Percentiles rank a stretch among this genome's conserved stretches.
Evolutionary conservation across 2,329 filamentous ascomycete genomes (phyloP).

Genomic region (Hypocrella siamensis): DNA sequence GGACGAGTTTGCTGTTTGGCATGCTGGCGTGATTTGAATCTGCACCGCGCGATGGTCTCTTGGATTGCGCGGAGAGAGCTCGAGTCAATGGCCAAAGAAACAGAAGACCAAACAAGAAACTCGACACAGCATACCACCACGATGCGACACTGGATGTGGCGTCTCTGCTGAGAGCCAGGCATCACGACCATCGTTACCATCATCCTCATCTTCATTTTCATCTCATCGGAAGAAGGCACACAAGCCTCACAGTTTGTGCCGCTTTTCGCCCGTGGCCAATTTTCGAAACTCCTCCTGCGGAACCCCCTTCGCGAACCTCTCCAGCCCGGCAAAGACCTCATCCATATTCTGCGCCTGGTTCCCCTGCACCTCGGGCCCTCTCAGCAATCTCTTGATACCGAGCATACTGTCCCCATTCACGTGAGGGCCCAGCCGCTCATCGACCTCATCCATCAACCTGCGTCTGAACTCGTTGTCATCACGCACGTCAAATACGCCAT

Average conservation of each 20-base stretch:
- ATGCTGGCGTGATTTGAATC: constrained; percentile 37
- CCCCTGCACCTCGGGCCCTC: constrained; percentile 53
- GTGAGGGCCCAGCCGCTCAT: constrained; percentile 66
- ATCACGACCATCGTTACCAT: too few relatives aligned
- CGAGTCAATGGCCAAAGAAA: neutral
- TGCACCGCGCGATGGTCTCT: too few relatives aligned
- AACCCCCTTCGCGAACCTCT: constrained; percentile 62
- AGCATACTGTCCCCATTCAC: constrained; percentile 64
- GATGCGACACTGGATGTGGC: too few relatives aligned
- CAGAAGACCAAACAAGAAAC: neutral
- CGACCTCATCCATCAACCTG: constrained; percentile 62
- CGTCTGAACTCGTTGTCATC: constrained; percentile 55
- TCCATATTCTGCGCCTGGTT: constrained; percentile 64
- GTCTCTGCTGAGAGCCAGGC: too few relatives aligned
- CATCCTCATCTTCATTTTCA: too few relatives aligned
- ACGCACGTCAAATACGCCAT: constrained; percentile 44
- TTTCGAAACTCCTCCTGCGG: constrained; percentile 83
- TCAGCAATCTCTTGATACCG: constrained; percentile 72
- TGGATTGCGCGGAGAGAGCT: neutral
- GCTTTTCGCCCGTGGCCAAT: constrained; percentile 77
- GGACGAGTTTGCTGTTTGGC: constrained; percentile 69
- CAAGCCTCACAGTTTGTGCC: constrained; percentile 60
- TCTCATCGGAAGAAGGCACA: neutral
- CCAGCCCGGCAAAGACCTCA: constrained; percentile 76
- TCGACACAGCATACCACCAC: too few relatives aligned